Conservation (phyloP, 441 rosid genomes). For the Pelargonium cotyledonis region DNA sequence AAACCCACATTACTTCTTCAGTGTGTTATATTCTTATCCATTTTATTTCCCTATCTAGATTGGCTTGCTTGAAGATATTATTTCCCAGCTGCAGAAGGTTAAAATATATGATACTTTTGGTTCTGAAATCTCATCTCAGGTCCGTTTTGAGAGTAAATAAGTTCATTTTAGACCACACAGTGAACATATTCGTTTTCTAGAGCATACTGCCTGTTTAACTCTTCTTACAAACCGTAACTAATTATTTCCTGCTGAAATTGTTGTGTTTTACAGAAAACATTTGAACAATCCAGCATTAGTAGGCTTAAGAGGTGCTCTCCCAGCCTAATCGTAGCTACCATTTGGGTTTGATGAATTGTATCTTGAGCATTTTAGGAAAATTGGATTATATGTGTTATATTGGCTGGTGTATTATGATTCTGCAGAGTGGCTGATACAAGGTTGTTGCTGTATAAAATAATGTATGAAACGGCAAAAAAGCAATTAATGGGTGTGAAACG, state of each 20-base stretch:
- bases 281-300: slow-evolving; percentile 29
- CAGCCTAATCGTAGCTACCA: slow-evolving; percentile 10
- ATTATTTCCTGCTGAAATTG: slow-evolving; percentile 23
- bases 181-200: slow-evolving; percentile 6
- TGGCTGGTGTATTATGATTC: slow-evolving; percentile 22
- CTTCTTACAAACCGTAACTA: slow-evolving; percentile 10
- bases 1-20: not conserved
- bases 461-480: slow-evolving; percentile 58
- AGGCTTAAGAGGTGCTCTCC: slow-evolving; percentile 45
- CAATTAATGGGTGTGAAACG: slow-evolving; percentile 48
- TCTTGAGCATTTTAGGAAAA: slow-evolving; percentile 3
- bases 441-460: slow-evolving; percentile 44
- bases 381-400: slow-evolving; percentile 22
- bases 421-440: slow-evolving; percentile 58
- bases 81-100: slow-evolving; percentile 46
- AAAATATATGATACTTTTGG: slow-evolving; percentile 43
- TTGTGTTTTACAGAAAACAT: slow-evolving; percentile 34
- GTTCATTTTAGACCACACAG: no score
- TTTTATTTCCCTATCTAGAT: slow-evolving; percentile 43
- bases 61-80: slow-evolving; percentile 44
- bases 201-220: slow-evolving; percentile 18
- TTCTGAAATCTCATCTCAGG: slow-evolving; percentile 63
- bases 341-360: slow-evolving; percentile 16
- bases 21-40: slow-evolving; percentile 7
- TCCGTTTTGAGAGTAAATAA: slow-evolving; percentile 25